Conservation (phyloP, 2,329 filamentous ascomycete genomes). For the Colletotrichum higginsianum region DNA sequence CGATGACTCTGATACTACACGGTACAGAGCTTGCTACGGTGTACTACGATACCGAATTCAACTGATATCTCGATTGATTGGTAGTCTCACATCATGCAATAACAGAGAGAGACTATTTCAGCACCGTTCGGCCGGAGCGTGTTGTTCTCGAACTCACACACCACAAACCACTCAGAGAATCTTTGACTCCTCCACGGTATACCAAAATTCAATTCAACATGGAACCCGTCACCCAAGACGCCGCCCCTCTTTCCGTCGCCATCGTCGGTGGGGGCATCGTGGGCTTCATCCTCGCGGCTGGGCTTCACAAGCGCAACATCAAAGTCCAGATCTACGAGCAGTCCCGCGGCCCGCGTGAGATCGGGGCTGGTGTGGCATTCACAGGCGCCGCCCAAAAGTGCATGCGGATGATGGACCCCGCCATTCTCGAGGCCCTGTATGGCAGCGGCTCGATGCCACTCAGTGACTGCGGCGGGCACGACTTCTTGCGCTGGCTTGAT, state of each 20-base stretch:
- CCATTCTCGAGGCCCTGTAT: conserved; percentile 52
- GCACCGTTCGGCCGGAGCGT: neutral
- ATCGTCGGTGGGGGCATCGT: conserved; percentile 73
- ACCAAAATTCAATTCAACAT: neutral
- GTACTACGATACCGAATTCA: neutral
- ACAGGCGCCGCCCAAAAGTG: conserved; percentile 69
- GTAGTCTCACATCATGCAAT: neutral
- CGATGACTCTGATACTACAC: too few relatives aligned
- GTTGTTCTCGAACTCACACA: neutral
- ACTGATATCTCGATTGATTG: neutral
- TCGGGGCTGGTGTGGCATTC: conserved; percentile 71
- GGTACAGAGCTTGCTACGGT: neutral
- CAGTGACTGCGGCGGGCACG: neutral
- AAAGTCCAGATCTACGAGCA: conserved; percentile 69
- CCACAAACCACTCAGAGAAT: neutral
- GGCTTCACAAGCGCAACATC: conserved; percentile 54
- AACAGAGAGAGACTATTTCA: neutral
- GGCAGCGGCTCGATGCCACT: conserved; percentile 1
- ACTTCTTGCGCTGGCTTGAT: neutral
- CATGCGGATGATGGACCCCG: conserved; percentile 66
- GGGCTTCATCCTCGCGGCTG: conserved; percentile 68
- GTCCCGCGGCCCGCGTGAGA: conserved; percentile 67
- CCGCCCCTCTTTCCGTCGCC: conserved; percentile 54
- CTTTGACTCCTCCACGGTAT: neutral
- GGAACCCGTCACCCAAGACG: neutral